phyloP scores from a whole-genome alignment of 768 basidiomycete genomes.

The Hirschioporus abietinus region DNA sequence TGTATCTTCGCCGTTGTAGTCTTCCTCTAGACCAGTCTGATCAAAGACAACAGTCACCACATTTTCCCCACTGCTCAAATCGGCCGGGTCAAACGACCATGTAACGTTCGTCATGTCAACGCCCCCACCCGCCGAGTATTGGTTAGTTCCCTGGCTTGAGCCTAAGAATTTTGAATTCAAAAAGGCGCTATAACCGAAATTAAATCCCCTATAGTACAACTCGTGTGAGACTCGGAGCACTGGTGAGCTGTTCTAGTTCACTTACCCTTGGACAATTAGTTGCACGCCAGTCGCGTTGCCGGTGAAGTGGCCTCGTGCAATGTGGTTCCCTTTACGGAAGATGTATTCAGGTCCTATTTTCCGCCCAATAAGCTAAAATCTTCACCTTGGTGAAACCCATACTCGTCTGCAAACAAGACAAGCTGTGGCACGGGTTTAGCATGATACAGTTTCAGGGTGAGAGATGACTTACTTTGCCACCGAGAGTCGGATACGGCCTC shows the following conservation, averaged over 20 bases:
- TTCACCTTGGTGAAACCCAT: slow-evolving; percentile 20
- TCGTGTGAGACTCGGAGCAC: neutral
- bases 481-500: slow-evolving; percentile 19
- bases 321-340: slow-evolving; percentile 13
- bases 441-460: neutral
- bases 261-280: slow-evolving; percentile 21
- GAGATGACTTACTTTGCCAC: slow-evolving; percentile 13
- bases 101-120: slow-evolving; percentile 16
- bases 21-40: slow-evolving; percentile 22
- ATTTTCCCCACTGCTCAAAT: slow-evolving; percentile 18
- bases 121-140: slow-evolving; percentile 15
- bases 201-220: slow-evolving; percentile 12
- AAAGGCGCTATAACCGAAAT: slow-evolving; percentile 21
- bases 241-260: neutral
- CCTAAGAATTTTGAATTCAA: slow-evolving; percentile 20
- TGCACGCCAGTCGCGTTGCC: slow-evolving; percentile 22
- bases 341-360: neutral
- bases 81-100: slow-evolving; percentile 12
- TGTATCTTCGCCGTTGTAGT: slow-evolving; percentile 17
- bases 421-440: slow-evolving; percentile 6
- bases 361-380: neutral
- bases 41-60: slow-evolving; percentile 20
- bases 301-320: slow-evolving; percentile 19
- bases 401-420: slow-evolving; percentile 20
- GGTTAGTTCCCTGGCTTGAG: slow-evolving; percentile 19